Conservation (phyloP, 1,284 basidiomycete genomes). For the Macrocybe sp. region DNA sequence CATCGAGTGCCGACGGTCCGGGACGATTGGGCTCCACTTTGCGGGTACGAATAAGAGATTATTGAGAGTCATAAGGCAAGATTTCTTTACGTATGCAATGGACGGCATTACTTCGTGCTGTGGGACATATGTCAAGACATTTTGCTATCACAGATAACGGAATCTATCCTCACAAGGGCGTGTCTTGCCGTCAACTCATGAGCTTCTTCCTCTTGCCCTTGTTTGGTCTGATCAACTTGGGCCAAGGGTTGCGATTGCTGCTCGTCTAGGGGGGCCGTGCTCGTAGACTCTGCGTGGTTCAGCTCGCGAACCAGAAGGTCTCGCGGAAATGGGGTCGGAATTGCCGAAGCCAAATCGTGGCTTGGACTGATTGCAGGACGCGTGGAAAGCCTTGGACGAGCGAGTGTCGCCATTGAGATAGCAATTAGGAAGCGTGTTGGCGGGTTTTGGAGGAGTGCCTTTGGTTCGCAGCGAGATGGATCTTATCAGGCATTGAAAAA, state of each 20-base stretch:
- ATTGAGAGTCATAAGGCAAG: constrained; percentile 68
- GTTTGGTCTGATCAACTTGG: no score
- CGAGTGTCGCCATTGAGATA: constrained; percentile 26
- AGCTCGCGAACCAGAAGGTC: constrained; percentile 13
- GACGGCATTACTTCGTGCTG: constrained; percentile 65
- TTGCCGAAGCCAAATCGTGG: constrained; percentile 14
- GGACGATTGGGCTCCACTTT: constrained; percentile 54
- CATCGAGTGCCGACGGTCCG: constrained; percentile 62
- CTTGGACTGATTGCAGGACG: constrained; percentile 14
- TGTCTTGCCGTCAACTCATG: no score
- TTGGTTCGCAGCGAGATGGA: not conserved
- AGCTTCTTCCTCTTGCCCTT: no score
- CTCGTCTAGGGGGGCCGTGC: no score
- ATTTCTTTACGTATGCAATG: constrained; percentile 63
- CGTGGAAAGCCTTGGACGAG: constrained; percentile 20
- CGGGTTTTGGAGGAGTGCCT: not conserved
- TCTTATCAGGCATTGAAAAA: constrained; percentile 1
- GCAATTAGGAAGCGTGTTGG: not conserved
- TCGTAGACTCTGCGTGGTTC: not conserved
- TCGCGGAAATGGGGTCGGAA: constrained; percentile 28
- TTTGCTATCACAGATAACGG: constrained; percentile 1
- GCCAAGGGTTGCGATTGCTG: no score
- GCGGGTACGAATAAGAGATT: constrained; percentile 56
- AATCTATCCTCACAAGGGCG: constrained; percentile 3
- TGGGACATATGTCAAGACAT: no score